Base-by-base conservation (phyloP, 2,329 filamentous ascomycete species). In the Fusarium cicatricum region DNA sequence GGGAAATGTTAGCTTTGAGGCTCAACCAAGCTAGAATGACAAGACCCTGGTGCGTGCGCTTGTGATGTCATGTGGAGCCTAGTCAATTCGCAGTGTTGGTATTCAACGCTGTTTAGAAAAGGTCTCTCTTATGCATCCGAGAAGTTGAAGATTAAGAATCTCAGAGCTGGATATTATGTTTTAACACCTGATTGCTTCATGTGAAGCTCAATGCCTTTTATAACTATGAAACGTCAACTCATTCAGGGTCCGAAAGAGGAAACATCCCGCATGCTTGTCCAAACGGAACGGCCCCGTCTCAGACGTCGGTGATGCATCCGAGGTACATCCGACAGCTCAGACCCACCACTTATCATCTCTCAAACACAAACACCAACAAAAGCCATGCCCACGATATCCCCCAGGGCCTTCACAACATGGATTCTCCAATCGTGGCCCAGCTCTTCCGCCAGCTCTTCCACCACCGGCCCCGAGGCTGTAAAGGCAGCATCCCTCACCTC, bases 401-500 rank as follows among this genome's bases (percentile, higher is more conserved):
- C 39, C 28, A 45, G 41, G 23, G 36, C 36, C 42, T 34, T 45
- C 38, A 12, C 37, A 64, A 64, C 65, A 96, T 97, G 92, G 92
- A 97, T 78, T 93, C 91, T 15, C 89, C 89, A 55, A 80, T 91
- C 59, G 82, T 92, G 64, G 85, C 85, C 42, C 89, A 89, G 72
- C 83, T 97, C 71, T 94, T 97, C 70, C 86, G 90, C 69, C 90
- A 92, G 79, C 85, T 98, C 36, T 96, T 96, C 69, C 86, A 86
- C 38, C 90, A 93, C 70, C 70, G 74, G 7, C 70, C 74, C 2
- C 66, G 67, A 14, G 74, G 72, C 31, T 77, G 75, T 12, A 73
- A 70, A 50, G 66, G 67, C 21, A 62, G 66, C 31, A 49, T 71
- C 6, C 55, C 62, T 11, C 47, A 52, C 31, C 52, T 68, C 11